Base-by-base conservation (phyloP, 2,329 filamentous ascomycete species). In the Rutstroemia sp. region DNA sequence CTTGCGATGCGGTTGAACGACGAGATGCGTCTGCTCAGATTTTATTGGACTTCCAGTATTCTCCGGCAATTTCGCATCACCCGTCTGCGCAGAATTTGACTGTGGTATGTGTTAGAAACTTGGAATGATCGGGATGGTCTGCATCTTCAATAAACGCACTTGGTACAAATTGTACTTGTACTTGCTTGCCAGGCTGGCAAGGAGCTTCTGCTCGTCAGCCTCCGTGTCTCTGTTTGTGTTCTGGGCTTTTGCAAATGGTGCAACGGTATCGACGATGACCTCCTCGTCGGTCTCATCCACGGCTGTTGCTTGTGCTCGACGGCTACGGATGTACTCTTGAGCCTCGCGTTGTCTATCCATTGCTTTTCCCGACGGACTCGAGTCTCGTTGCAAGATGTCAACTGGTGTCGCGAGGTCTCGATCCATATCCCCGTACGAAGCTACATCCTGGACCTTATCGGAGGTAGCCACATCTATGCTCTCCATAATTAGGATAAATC, bases 311-410 rank as follows among this genome's bases (percentile, higher is more conserved):
- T 55, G 53, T 44, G 53, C 53, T 51, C 53, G 53, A 44, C 53
- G 53, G 42, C 18, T 55, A n/a, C 53, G 53, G 37, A 55, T 55
- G 18, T 55, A 55, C 25, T 55, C 53, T n/a, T 51, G 53, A 51
- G 53, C 53, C 38, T 55, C 47, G 19, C 53, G 53, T 19, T 55
- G 53, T 45, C 53, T 51, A 21, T 55, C 53, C 47, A 55, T 55
- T 27, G 53, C 47, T 51, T 51, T 55, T 27, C n/a, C 53, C 16
- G 53, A 45, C 23, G 53, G 47, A 37, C 25, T 51, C 6, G 25
- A 51, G 23, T 37, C 53, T 51, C 27, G 38, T 44, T 55, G 38
- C 18, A 39, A 50, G 18, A 42, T 38, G 23, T 55, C 53, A 41
- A 23, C 44, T 27, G 50, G 53, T 23, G 39, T 51, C 44, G 53